Percentiles rank a stretch among this genome's conserved stretches.
These are phyloP conservation scores for Firmiana major DNA, from an alignment of 345 rosid species.

Conservation along the genomic window DNA sequence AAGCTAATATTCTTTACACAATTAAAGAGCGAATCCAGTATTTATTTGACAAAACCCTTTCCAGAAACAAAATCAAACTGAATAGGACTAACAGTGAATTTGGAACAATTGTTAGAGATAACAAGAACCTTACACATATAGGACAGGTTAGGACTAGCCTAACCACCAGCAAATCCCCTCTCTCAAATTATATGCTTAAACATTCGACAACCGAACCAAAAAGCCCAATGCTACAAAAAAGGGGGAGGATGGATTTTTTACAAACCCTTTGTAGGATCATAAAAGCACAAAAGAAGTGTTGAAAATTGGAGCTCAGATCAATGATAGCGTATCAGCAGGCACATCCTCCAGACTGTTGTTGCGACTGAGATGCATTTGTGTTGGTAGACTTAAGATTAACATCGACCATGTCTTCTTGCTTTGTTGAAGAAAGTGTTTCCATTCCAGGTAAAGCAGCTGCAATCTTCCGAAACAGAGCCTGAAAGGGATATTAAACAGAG, in stretches of 20 bases:
- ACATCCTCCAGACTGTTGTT: slow-evolving; percentile 77
- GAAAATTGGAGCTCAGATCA: not conserved
- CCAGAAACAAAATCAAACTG: slow-evolving; percentile 1
- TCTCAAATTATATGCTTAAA: slow-evolving; percentile 3
- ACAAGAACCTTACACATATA: slow-evolving; percentile 11
- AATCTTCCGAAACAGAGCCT: slow-evolving; percentile 86
- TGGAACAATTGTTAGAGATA: slow-evolving; percentile 19
- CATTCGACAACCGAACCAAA: slow-evolving; percentile 15
- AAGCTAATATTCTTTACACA: not conserved
- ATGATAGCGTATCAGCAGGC: slow-evolving; percentile 44
- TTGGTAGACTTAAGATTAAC: slow-evolving; percentile 84
- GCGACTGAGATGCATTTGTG: slow-evolving; percentile 55
- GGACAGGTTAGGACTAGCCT: slow-evolving; percentile 27
- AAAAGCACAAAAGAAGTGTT: not conserved
- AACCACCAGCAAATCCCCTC: slow-evolving; percentile 21
- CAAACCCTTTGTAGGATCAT: slow-evolving; percentile 16
- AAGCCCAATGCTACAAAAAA: slow-evolving; percentile 24
- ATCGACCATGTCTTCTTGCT: slow-evolving; percentile 93
- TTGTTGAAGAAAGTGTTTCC: slow-evolving; percentile 87
- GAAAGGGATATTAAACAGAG: slow-evolving; percentile 1
- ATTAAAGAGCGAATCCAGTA: not conserved
- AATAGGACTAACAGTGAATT: slow-evolving; percentile 12
- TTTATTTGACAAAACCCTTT: slow-evolving; percentile 5
- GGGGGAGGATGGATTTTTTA: slow-evolving; percentile 22
- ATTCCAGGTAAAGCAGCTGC: slow-evolving; percentile 93